Evolutionary conservation across 495 filamentous ascomycete genomes (phyloP), one percentile per base, ranked within the genome.

Genomic region (Penicillium longicatenatum): DNA sequence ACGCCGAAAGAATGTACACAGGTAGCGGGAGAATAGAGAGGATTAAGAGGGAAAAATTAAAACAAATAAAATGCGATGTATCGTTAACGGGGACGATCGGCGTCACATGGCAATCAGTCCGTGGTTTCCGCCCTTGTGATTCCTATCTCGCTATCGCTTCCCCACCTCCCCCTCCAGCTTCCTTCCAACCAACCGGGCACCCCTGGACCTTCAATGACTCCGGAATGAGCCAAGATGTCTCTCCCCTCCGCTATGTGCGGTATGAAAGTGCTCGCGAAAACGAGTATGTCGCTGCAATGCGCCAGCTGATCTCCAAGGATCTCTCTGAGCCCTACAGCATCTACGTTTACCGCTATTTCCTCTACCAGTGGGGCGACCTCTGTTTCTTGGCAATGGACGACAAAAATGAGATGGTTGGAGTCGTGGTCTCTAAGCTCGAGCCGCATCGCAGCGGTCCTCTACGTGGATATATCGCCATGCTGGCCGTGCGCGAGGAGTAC

Each of bases 251-350:
- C 58, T 98, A 97, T 73, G 80, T 92, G 58, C 91, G 90, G 67
- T 99, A 98, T 70, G 82, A 92, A 52, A 82, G 84, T 64, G 70
- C 78, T 8, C 86, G 91, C 59, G 95, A 98, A 67, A 83, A 86
- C 33, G 74, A 83, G 48, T 96, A 94, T 63, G 86, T 98, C 44
- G 84, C 91, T 45, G 84, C 90, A 21, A 98, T 99, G 75, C 85
- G 95, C 51, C 85, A 91, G 54, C 74, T 99, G 66, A 99, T 99
- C 69, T 96, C 93, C 26, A 94, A 93, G 58, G 95, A 98, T 69
- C 85, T 99, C 26, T 97, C 93, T 56, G 95, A 99, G 69, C 95
- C 95, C 2, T 99, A 99, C 75, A 98, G 94, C 75, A 97, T 99
- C 69, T 99, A 98, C 75, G 95, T 99, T 49, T 99, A 98, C 76